phyloP scores from a whole-genome alignment of 306 rosid genomes.

The Echinosophora koreensis region DNA sequence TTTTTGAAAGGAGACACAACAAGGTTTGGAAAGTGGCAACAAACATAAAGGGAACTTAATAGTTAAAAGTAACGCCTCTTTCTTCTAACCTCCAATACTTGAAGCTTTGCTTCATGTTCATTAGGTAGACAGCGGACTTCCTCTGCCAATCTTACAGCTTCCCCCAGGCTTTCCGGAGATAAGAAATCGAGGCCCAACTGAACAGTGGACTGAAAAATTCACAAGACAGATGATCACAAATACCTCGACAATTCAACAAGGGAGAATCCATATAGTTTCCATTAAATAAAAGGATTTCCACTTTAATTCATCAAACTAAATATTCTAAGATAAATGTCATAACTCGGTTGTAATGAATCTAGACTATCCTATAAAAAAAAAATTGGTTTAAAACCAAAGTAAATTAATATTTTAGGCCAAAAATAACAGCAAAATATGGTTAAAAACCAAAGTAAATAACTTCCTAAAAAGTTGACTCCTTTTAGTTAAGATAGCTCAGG shows the following conservation, averaged over 20 bases:
- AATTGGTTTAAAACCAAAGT: neutral
- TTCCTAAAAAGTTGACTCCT: conserved; percentile 1
- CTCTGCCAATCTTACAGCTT: conserved; percentile 82
- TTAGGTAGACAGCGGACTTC: conserved; percentile 90
- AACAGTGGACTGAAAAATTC: conserved; percentile 81
- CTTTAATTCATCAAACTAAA: conserved; percentile 29
- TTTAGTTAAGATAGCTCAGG: neutral
- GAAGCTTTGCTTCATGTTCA: conserved; percentile 88
- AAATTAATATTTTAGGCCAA: neutral
- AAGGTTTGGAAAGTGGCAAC: conserved; percentile 32
- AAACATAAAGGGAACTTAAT: conserved; percentile 39
- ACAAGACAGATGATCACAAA: conserved; percentile 39
- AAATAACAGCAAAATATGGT: conserved; percentile 22
- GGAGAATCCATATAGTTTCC: conserved; percentile 29
- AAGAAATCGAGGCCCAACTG: conserved; percentile 97
- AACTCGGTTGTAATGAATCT: conserved; percentile 4
- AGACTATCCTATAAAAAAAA: conserved; percentile 12
- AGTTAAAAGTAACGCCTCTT: conserved; percentile 44
- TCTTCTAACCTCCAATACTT: conserved; percentile 89
- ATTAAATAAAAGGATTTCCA: conserved; percentile 30
- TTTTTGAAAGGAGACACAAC: conserved; percentile 39
- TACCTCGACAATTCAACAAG: neutral
- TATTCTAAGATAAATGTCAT: conserved; percentile 10
- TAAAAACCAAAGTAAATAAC: conserved; percentile 7
- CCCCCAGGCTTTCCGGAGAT: conserved; percentile 94